Evolutionary conservation across 2,329 filamentous ascomycete genomes (phyloP), one percentile per base, ranked within the genome.

Genomic region (Aspergillus sp.): DNA sequence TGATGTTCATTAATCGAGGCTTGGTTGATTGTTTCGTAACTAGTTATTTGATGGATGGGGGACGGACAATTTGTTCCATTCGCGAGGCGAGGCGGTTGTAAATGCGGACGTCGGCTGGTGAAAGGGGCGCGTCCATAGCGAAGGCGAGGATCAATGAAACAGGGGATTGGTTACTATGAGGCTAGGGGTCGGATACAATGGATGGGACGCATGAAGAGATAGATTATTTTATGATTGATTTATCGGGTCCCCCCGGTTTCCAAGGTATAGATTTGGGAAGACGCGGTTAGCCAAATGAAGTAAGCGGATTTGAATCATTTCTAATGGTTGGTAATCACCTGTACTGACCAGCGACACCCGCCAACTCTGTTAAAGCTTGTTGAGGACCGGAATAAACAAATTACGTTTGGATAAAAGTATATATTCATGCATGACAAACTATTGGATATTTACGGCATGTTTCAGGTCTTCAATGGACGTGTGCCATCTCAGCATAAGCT

Each of bases 41-140:
- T 17, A 20, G 13, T 3, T 26, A 38, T 38, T 32, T 34, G 26
- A 17, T 41, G 13, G 39, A 13, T 17, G 17, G 11, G 7, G 41
- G 9, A 75, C 82, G 67, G 78, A 88, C 86, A 75, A 88, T 92
- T 60, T 83, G 77, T 44, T 93, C 83, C 90, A 93, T 93, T 62
- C 84, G 82, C 56, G 89, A 89, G 0, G 89, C 87, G 67, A 91
- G 77, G n/a, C 80, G 80, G 74, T 93, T 92, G 74, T 89, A 93
- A 39, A 80, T 75, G 49, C 80, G 80, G 67, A 90, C 92, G 56
- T 93, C 88, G 55, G 81, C 77, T 1, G 84, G 74, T 0, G 85
- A 85, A 30, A 93, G 79, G 22, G 22, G 26, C 32, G 9, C 26
- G 3, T 24, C 38, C 22, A 20, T 42, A 9, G 8, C 26, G 26